These are phyloP conservation scores for Bipolaris zeicola DNA, from an alignment of 2,329 filamentous ascomycete species.

Conservation along the genomic window DNA sequence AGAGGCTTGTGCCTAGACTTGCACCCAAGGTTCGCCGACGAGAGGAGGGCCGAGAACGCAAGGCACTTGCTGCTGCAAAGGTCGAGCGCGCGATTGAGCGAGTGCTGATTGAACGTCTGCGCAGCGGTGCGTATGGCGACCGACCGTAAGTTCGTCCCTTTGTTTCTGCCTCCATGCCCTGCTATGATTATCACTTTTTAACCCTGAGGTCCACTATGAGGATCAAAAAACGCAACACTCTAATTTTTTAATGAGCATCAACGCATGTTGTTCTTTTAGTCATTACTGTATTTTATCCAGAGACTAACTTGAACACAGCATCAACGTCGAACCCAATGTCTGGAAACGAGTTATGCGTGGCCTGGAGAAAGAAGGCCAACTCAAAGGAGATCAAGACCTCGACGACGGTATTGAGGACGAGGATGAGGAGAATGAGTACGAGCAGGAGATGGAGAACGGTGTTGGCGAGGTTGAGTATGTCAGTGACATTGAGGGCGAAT, in stretches of 20 bases:
- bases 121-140: conserved; percentile 93
- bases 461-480: conserved; percentile 89
- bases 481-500: conserved; percentile 78
- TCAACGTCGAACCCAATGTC: conserved; percentile 92
- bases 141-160: conserved; percentile 60
- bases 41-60: conserved; percentile 56
- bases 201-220: conserved; percentile 16
- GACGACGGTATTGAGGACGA: conserved; percentile 82
- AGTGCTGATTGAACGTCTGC: conserved; percentile 87
- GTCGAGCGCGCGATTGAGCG: conserved; percentile 95
- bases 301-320: conserved; percentile 9
- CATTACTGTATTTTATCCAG: neutral
- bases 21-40: conserved; percentile 79
- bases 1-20: conserved; percentile 84
- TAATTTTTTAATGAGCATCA: conserved; percentile 15
- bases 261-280: neutral
- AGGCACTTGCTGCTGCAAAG: conserved; percentile 71
- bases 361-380: conserved; percentile 85
- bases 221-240: conserved; percentile 18
- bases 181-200: conserved; percentile 20
- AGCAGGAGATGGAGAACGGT: conserved; percentile 68
- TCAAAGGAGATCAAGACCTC: conserved; percentile 80
- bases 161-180: neutral
- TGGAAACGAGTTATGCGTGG: conserved; percentile 97
- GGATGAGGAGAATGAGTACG: conserved; percentile 69